Base-by-base conservation (phyloP, 148 eudicot species). In the Vaccinium darrowii region DNA sequence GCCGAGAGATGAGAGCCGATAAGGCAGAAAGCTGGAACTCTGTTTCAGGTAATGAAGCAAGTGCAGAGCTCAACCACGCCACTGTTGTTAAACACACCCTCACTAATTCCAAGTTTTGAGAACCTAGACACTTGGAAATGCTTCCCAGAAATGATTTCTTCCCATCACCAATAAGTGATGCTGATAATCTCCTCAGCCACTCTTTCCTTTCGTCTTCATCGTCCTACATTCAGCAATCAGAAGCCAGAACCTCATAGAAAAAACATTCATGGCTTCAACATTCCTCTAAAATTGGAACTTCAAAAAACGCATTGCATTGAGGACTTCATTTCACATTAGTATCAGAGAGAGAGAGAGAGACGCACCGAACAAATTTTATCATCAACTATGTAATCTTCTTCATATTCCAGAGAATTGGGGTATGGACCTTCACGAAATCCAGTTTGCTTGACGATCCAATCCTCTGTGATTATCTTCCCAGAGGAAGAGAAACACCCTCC, bases 21-120 rank as follows among this genome's bases (percentile, higher is more conserved):
- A 91, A 88, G 74, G 89, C 86, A 33, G 86, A 85, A 62, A 81
- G 79, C 86, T 86, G 91, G 56, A 84, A 81, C 33, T 84, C 87
- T 56, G 86, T 33, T 54, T 85, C 92, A 52, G 89, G 47, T 78
- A 88, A 84, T 50, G 88, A 87, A 87, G 88, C 85, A 43, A 91
- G 87, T 7, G 92, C 81, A 76, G 88, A 84, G 85, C 90, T 91
- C 85, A 91, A 83, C 93, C 93, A 91, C 8, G 89, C 89, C 62
- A 87, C 90, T 54, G 92, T 88, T 16, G 87, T 85, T 27, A 90
- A 86, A 52, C 92, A 87, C 30, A 86, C 91, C 81, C 91, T 84
- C 79, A 84, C 90, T 86, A 90, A 43, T 50, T 88, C 90, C 58
- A 76, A 65, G 85, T 77, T 81, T 76, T 86, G 87, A 74, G 84